Base-by-base conservation (phyloP, 441 rosid genomes). In the Mallotus japonicus region DNA sequence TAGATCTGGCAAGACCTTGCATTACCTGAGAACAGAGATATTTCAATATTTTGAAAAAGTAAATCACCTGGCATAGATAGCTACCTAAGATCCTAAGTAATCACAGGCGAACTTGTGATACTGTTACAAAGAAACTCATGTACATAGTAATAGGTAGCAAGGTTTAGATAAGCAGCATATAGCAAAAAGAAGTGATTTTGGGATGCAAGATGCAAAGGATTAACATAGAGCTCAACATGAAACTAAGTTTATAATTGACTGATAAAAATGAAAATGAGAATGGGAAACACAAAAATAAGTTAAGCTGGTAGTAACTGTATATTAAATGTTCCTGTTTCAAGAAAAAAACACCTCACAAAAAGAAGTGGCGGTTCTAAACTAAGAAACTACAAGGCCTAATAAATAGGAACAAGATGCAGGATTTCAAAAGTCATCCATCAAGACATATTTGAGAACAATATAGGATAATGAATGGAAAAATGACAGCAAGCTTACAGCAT, bases 1-100 rank as follows among this genome's bases (percentile, higher is more conserved):
- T 85, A 79, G 99, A 93, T 83, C 91, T 95, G 50, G 99, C 99
- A 67, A 92, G 97, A 74, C 97, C 93, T 89, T 95, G 96, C 99
- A 91, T 95, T 67, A 95, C 98, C 99, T 92, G 85, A 57, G 47
- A 75, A 69, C 62, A 65, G 63, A 44, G 44, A 47, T 59, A 58
- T 54, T 4, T 62, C 54, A 73, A 63, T 64, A 57, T 4, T 73
- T 37, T 69, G 55, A 63, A 66, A 13, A 59, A 71, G 50, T 58
- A 19, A 37, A 63, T 47, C 10, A 65, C 49, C 34, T 40, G 7
- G 55, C 19, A 59, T 54, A 50, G 53, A 56, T 37, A 22, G 14
- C 6, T 9, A 9, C 4, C 14, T 7, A 46, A 12, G 24, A 13
- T n/a, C 56, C 73, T 56, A 62, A 16, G 49, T n/a, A 80, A 61